Percentiles rank a stretch among this genome's conserved stretches.
These are phyloP conservation scores for Saururus chinensis DNA, from an alignment of 164 flowering plant species.

Conservation along the genomic window DNA sequence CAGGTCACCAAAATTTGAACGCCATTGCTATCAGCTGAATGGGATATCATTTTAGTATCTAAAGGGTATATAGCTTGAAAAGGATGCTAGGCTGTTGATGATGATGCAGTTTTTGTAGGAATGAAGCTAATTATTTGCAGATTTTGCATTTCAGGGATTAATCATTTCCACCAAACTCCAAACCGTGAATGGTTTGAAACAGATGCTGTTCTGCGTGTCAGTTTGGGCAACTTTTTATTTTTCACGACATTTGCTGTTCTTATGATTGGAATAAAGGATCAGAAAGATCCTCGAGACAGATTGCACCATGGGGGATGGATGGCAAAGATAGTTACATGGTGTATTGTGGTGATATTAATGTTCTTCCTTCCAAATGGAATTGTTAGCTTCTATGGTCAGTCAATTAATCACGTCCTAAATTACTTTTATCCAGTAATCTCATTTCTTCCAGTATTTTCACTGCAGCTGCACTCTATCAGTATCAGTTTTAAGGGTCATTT, in stretches of 20 bases:
- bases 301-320: slow-evolving; percentile 99
- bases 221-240: slow-evolving; percentile 93
- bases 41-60: background rate
- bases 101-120: background rate
- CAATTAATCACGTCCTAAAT: background rate
- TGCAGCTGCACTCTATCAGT: background rate
- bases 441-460: background rate
- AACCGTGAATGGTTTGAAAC: slow-evolving; percentile 93
- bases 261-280: slow-evolving; percentile 90
- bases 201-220: slow-evolving; percentile 95
- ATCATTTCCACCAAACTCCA: slow-evolving; percentile 79
- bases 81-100: background rate
- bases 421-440: too few species aligned
- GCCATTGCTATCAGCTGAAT: too few species aligned
- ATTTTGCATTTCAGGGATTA: slow-evolving; percentile 66
- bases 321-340: slow-evolving; percentile 84
- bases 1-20: too few species aligned
- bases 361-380: slow-evolving; percentile 91
- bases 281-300: slow-evolving; percentile 86
- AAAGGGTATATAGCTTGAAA: background rate
- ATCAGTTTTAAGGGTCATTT: background rate
- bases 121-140: background rate
- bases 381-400: slow-evolving; percentile 78
- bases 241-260: slow-evolving; percentile 66
- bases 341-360: slow-evolving; percentile 66